These are phyloP conservation scores for Lotus japonicus DNA, from an alignment of 306 rosid genomes.

Conservation along the genomic window DNA sequence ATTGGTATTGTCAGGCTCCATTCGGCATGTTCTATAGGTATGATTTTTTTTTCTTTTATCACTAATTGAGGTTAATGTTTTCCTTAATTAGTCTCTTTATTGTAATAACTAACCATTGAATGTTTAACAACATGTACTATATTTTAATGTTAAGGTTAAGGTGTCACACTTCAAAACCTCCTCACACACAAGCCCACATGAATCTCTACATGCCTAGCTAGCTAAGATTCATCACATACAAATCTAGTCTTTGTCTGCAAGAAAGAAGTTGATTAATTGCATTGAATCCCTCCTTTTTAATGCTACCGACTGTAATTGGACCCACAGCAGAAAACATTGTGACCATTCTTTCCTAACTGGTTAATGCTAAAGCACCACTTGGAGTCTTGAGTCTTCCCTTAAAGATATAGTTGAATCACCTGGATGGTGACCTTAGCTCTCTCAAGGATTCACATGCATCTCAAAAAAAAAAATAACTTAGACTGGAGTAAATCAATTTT, in stretches of 20 bases:
- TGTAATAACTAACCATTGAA: no score
- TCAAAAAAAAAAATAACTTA: no score
- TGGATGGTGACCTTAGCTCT: constrained; percentile 47
- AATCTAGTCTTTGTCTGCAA: constrained; percentile 34
- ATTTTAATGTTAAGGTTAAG: no score
- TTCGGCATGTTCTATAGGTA: neutral
- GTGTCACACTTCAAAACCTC: constrained; percentile 22
- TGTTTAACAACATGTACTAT: no score
- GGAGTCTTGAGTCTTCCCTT: neutral
- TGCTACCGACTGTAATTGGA: constrained; percentile 11
- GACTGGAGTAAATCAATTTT: no score
- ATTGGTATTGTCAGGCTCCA: constrained; percentile 16
- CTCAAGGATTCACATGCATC: neutral
- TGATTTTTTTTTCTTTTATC: neutral
- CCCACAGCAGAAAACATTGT: constrained; percentile 31
- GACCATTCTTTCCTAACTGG: constrained; percentile 35
- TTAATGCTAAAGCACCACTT: constrained; percentile 28
- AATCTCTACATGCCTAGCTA: neutral
- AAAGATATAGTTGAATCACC: constrained; percentile 54
- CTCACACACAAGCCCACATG: neutral
- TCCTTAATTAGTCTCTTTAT: neutral
- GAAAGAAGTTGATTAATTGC: constrained; percentile 48
- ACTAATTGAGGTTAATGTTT: neutral
- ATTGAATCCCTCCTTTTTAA: constrained; percentile 52
- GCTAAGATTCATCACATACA: constrained; percentile 20